Evolutionary conservation across 192 early-diverging fungal genomes (phyloP).

Genomic region (Fimicolochytrium jonesii): DNA sequence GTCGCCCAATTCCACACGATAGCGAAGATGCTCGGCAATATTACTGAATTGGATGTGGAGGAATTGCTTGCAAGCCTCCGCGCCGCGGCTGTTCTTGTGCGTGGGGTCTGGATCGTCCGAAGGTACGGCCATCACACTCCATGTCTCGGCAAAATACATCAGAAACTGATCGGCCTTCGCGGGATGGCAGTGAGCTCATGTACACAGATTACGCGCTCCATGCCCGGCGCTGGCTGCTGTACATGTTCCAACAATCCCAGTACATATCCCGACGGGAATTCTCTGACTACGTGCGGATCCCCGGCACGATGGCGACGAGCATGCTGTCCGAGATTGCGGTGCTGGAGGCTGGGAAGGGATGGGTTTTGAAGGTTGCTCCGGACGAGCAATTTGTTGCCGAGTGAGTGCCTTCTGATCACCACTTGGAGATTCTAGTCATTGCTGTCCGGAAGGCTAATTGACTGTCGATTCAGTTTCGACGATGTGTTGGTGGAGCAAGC

Average conservation of each 20-base stretch:
- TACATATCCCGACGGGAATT: slow-evolving; percentile 17
- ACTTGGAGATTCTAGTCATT: background rate
- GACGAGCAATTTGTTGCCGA: slow-evolving; percentile 23
- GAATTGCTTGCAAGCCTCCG: slow-evolving; percentile 28
- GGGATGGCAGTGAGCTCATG: slow-evolving; percentile 32
- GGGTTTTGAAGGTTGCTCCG: slow-evolving; percentile 23
- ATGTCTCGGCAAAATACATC: background rate
- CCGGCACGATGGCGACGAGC: slow-evolving; percentile 24
- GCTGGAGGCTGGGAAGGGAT: slow-evolving; percentile 7
- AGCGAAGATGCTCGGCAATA: slow-evolving; percentile 13
- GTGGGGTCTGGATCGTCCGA: slow-evolving; percentile 41
- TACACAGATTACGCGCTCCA: slow-evolving; percentile 35
- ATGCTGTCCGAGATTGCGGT: slow-evolving; percentile 36
- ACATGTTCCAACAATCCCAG: slow-evolving; percentile 22
- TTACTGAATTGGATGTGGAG: slow-evolving; percentile 6
- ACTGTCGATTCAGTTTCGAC: slow-evolving; percentile 1
- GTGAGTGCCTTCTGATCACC: slow-evolving; percentile 6
- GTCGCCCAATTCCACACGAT: slow-evolving; percentile 31
- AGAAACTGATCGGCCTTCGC: background rate
- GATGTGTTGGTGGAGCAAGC: slow-evolving; percentile 15
- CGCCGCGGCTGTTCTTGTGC: slow-evolving; percentile 31
- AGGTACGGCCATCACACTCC: slow-evolving; percentile 7
- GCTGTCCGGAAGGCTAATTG: background rate
- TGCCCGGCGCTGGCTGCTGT: slow-evolving; percentile 38
- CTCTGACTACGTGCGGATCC: slow-evolving; percentile 14